These are phyloP conservation scores for Cyclotella kingstonii DNA, from an alignment of 108 stramenopile genomes.

Conservation along the genomic window DNA sequence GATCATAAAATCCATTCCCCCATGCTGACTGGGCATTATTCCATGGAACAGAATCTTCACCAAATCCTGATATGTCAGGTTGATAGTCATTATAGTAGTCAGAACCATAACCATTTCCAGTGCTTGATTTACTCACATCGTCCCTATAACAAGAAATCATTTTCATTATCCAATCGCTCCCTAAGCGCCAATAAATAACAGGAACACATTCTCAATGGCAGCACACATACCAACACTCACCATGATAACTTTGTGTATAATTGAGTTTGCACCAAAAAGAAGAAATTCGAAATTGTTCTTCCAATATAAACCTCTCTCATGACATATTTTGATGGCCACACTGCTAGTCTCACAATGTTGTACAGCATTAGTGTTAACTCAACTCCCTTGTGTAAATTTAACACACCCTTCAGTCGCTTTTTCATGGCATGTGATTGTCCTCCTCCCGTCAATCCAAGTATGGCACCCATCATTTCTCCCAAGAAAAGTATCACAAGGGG, in stretches of 20 bases:
- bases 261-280: constrained; percentile 78
- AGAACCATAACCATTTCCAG: constrained; percentile 17
- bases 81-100: constrained; percentile 31
- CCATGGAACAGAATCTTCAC: constrained; percentile 14
- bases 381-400: constrained; percentile 78
- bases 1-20: constrained; percentile 3
- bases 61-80: constrained; percentile 19
- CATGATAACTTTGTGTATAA: constrained; percentile 76
- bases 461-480: constrained; percentile 75
- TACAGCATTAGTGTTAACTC: constrained; percentile 63
- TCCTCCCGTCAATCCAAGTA: constrained; percentile 49
- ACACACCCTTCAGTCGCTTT: constrained; percentile 77
- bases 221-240: constrained; percentile 28
- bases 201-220: neutral
- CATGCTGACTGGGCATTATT: neutral
- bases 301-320: constrained; percentile 76
- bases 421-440: constrained; percentile 48
- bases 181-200: neutral
- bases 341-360: constrained; percentile 64
- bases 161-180: neutral
- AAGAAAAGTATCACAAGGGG: constrained; percentile 64
- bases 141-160: constrained; percentile 10
- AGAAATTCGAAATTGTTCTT: constrained; percentile 69
- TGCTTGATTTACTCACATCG: constrained; percentile 31
- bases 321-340: constrained; percentile 58